A percentile compares a stretch with the other conserved stretches of the same genome.
Conservation (phyloP, 441 rosid genomes). For the Adansonia grandidieri region DNA sequence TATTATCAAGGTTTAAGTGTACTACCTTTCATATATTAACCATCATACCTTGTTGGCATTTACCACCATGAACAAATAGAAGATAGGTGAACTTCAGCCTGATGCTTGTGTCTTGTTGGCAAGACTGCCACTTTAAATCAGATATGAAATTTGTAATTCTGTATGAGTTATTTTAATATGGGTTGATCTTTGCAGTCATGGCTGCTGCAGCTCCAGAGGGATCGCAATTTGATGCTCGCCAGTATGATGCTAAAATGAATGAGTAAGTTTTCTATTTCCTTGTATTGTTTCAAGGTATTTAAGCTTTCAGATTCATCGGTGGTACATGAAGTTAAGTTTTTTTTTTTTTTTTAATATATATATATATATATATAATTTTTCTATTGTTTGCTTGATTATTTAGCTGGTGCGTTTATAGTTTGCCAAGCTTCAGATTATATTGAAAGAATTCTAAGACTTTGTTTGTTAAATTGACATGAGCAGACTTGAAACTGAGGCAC, state of each 20-base stretch:
- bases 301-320: not conserved
- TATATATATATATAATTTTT: not conserved
- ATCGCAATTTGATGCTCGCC: conserved; percentile 56
- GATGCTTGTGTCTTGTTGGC: conserved; percentile 1
- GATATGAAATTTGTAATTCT: not conserved
- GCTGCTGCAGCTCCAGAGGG: conserved; percentile 59
- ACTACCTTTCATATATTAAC: not conserved
- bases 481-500: conserved; percentile 51
- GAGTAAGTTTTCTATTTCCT: conserved; percentile 47
- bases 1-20: not conserved
- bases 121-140: not conserved
- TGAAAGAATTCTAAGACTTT: conserved; percentile 1
- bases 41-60: conserved; percentile 1
- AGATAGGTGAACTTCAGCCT: conserved; percentile 6
- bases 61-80: not conserved
- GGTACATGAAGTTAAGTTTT: not conserved
- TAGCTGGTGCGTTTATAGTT: not conserved
- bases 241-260: conserved; percentile 55
- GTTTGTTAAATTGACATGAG: conserved; percentile 23
- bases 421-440: not conserved
- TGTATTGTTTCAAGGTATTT: not conserved
- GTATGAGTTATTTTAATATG: not conserved
- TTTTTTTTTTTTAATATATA: not conserved
- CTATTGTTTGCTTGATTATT: not conserved
- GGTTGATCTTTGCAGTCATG: conserved; percentile 42